Conservation (phyloP, 345 rosid genomes). For the Eucalyptus globulus region DNA sequence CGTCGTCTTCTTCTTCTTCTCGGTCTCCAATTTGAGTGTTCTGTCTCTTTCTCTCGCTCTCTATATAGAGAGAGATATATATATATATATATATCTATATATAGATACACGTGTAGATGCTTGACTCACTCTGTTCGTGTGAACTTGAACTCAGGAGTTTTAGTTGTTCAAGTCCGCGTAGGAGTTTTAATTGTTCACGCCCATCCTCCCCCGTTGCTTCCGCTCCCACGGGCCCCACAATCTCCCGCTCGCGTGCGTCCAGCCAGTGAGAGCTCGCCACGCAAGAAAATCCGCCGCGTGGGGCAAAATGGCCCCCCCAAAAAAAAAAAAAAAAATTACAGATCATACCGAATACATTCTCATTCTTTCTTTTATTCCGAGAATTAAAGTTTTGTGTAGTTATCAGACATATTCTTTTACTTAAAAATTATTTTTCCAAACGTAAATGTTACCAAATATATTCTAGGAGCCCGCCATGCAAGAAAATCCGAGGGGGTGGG, state of each 20-base stretch:
- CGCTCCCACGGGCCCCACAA: neutral
- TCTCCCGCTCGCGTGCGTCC: neutral
- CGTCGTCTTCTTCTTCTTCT: neutral
- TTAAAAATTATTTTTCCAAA: too few species aligned
- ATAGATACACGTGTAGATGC: too few species aligned
- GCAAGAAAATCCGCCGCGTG: neutral
- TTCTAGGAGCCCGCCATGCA: accelerated
- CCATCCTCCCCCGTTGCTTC: neutral
- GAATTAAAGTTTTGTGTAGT: too few species aligned
- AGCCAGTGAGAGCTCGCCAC: neutral
- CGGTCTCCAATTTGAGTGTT: neutral
- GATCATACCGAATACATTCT: accelerated
- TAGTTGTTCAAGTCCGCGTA: neutral
- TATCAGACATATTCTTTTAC: accelerated
- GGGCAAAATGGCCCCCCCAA: accelerated
- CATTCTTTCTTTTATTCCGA: accelerated
- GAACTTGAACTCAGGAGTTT: neutral
- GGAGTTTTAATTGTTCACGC: neutral
- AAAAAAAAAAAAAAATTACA: too few species aligned
- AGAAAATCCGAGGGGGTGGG: too few species aligned
- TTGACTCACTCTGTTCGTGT: neutral
- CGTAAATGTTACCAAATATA: accelerated
- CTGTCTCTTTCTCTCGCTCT: neutral
- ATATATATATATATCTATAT: accelerated
- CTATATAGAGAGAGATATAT: too few species aligned